Conservation (phyloP, 23 red algal species). For the Pyropia yezoensis region DNA sequence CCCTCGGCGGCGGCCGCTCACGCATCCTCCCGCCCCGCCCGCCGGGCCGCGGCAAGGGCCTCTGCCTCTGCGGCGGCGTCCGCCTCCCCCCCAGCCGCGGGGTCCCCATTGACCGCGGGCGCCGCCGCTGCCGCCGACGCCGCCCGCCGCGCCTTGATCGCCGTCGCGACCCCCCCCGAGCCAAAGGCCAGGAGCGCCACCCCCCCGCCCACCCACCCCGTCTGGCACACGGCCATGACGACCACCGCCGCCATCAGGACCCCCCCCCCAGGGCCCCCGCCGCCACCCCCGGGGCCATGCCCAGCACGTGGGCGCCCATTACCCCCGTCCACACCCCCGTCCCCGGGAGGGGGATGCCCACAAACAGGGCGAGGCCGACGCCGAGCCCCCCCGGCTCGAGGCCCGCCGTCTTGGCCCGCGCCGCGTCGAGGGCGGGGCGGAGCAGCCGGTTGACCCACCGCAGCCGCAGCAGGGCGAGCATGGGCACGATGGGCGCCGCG, state of each 20-base stretch:
- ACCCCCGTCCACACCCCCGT: slow-evolving; percentile 92
- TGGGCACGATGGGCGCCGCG: slow-evolving; percentile 48
- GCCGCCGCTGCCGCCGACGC: too few species aligned
- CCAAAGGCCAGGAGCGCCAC: slow-evolving; percentile 16
- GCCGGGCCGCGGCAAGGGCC: too few species aligned
- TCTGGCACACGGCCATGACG: slow-evolving; percentile 36
- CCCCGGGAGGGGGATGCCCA: slow-evolving; percentile 86
- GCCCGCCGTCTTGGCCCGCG: slow-evolving; percentile 39
- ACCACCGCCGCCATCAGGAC: slow-evolving; percentile 68
- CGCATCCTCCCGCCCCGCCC: too few species aligned
- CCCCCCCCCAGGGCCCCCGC: slow-evolving; percentile 47
- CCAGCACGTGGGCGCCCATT: slow-evolving; percentile 62
- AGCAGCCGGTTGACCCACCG: slow-evolving; percentile 29
- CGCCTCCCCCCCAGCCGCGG: too few species aligned
- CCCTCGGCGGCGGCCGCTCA: too few species aligned
- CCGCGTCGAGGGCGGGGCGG: slow-evolving; percentile 27
- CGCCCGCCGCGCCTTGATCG: too few species aligned
- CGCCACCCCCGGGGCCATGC: slow-evolving; percentile 34
- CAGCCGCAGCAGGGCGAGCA: slow-evolving; percentile 37
- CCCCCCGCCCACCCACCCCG: slow-evolving; percentile 44
- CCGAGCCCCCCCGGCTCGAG: slow-evolving; percentile 12
- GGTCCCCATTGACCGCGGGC: too few species aligned
- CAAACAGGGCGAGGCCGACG: slow-evolving; percentile 80
- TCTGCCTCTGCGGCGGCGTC: too few species aligned
- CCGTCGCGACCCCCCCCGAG: too few species aligned